Evolutionary conservation across 768 basidiomycete species (phyloP), one percentile per base, ranked within the genome.

Genomic region (Porpolomopsis calyptriformis): DNA sequence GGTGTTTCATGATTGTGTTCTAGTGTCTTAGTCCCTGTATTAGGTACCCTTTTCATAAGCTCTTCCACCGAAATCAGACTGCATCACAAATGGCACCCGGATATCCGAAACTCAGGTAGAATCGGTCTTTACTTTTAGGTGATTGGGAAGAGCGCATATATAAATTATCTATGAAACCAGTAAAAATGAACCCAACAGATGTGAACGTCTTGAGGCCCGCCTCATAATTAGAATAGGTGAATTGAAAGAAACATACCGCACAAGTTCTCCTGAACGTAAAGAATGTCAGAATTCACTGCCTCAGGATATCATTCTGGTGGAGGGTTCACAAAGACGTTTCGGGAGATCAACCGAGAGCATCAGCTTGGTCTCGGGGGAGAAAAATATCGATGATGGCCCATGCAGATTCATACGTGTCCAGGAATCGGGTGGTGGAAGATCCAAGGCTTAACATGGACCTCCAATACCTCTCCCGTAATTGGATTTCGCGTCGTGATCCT

Each of bases 261-360:
- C 3, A 26, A 31, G 2, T 25, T 1, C 37, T 39, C 8, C 10
- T 47, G 2, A 26, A 37, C 20, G 29, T 11, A 22, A 51, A 51
- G 36, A 51, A 47, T 16, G 42, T 24, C 14, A 25, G 0, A 14
- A 51, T 25, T 14, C 50, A 40, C 2, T 46, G 45, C 8, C 45
- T 24, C 7, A 47, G 22, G 4, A 40, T 22, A 31, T 37, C 26
- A 19, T 47, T 0, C 50, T 46, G 14, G 50, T 46, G 8, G 16
- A n/a, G 0, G 50, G 47, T 26, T 51, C 50, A 18, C 41, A 41
- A 24, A 51, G 24, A 25, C 35, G 31, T 25, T 42, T 47, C 20
- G 43, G 6, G 4, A 51, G 34, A 8, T 47, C 25, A 9, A 43
- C 46, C 16, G 16, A 51, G 23, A 14, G 14, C 16, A 20, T 40